Conservation (phyloP, 106 monocot species). For the Platanthera zijinensis region DNA sequence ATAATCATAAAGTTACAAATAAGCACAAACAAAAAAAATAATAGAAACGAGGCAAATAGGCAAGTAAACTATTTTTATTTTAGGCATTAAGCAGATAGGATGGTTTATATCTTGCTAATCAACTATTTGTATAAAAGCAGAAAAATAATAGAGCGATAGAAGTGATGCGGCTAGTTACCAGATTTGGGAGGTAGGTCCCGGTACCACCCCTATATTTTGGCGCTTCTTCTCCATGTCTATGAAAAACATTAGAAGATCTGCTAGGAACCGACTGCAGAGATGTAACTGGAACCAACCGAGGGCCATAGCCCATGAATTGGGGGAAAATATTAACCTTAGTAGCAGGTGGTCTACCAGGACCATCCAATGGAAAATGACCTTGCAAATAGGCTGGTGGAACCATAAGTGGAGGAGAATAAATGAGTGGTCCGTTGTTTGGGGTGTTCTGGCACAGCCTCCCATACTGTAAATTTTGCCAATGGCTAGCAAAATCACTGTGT, state of each 20-base stretch:
- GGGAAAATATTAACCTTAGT: slow-evolving; percentile 34
- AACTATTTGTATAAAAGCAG: background rate
- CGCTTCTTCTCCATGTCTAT: slow-evolving; percentile 47
- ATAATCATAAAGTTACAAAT: too few relatives aligned
- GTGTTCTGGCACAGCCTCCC: slow-evolving; percentile 63
- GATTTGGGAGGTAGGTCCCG: slow-evolving; percentile 79
- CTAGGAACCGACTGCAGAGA: slow-evolving; percentile 48
- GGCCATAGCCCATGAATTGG: slow-evolving; percentile 39
- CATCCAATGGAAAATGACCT: slow-evolving; percentile 49
- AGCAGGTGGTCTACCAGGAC: slow-evolving; percentile 49
- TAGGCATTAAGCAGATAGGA: background rate
- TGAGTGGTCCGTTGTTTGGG: slow-evolving; percentile 15
- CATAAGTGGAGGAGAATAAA: slow-evolving; percentile 28
- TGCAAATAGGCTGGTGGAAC: slow-evolving; percentile 46
- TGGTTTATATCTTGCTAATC: background rate
- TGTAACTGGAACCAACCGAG: slow-evolving; percentile 42
- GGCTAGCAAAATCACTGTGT: slow-evolving; percentile 58
- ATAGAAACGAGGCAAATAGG: too few relatives aligned
- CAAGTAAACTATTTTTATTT: too few relatives aligned
- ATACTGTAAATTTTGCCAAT: slow-evolving; percentile 61
- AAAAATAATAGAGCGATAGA: background rate
- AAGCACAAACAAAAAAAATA: too few relatives aligned
- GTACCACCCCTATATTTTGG: slow-evolving; percentile 77
- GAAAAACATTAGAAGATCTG: slow-evolving; percentile 31
- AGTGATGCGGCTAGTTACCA: slow-evolving; percentile 37